Conservation (phyloP, 75 land plant genomes). For the Chamaecyparis obtusa region DNA sequence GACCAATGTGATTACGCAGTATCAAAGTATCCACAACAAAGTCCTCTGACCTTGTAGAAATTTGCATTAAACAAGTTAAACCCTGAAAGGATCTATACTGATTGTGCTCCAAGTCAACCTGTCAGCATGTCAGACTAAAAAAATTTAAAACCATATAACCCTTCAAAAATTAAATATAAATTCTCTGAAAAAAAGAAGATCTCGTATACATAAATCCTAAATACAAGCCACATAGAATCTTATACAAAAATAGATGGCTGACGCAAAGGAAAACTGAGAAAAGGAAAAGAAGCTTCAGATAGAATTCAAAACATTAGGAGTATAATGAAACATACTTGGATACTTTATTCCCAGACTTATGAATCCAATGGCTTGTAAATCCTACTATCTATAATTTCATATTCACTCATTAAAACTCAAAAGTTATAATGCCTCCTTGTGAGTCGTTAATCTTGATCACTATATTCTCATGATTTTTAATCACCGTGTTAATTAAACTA, state of each 20-base stretch:
- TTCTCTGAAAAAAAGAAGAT: neutral
- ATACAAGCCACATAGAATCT: neutral
- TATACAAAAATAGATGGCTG: neutral
- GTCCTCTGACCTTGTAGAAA: conserved; percentile 93
- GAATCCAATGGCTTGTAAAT: neutral
- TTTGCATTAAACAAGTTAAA: conserved; percentile 92
- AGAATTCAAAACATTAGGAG: neutral
- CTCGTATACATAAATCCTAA: neutral
- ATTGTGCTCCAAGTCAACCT: conserved; percentile 98
- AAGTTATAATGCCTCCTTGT: neutral
- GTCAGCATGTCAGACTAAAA: conserved; percentile 1
- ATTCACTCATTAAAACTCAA: neutral
- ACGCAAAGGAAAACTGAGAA: neutral
- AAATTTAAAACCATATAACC: neutral
- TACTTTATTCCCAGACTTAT: neutral
- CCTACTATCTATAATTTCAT: neutral
- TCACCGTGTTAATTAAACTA: neutral
- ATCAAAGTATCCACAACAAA: conserved; percentile 86
- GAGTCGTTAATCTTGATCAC: neutral
- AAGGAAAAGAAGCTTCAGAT: neutral
- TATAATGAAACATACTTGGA: neutral
- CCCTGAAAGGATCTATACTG: conserved; percentile 95
- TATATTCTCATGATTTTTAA: neutral
- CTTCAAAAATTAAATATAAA: neutral
- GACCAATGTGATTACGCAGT: conserved; percentile 78